Conservation (phyloP, 768 basidiomycete genomes). For the Phanerochaete carnosa region DNA sequence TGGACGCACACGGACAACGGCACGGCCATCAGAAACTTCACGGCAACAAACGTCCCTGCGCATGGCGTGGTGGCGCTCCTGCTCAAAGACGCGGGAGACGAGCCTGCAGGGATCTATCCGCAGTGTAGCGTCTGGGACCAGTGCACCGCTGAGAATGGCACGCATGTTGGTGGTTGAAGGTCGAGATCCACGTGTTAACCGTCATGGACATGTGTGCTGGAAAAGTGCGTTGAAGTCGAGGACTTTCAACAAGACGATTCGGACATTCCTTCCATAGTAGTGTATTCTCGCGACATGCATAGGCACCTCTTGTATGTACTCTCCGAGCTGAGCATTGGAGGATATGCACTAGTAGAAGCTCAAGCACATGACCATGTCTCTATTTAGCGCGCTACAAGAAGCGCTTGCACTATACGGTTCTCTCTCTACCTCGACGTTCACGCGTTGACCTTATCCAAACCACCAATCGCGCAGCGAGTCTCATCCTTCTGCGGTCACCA, state of each 20-base stretch:
- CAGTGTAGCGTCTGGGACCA: slow-evolving; percentile 54
- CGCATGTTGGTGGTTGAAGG: slow-evolving; percentile 19
- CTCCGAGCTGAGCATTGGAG: too few species aligned
- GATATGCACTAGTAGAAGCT: too few species aligned
- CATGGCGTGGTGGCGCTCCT: slow-evolving; percentile 71
- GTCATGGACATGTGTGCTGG: background rate
- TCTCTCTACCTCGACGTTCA: background rate
- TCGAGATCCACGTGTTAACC: background rate
- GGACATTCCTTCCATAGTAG: too few species aligned
- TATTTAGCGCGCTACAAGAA: background rate
- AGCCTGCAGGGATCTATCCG: slow-evolving; percentile 55
- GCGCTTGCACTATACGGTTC: background rate
- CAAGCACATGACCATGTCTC: background rate
- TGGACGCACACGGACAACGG: slow-evolving; percentile 74
- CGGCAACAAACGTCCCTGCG: slow-evolving; percentile 53
- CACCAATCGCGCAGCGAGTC: background rate
- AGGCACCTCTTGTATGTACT: too few species aligned
- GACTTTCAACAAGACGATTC: too few species aligned
- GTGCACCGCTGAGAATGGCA: slow-evolving; percentile 62
- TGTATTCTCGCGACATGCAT: too few species aligned
- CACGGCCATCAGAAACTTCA: slow-evolving; percentile 59
- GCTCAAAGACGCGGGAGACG: slow-evolving; percentile 63
- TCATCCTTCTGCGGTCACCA: slow-evolving; percentile 17
- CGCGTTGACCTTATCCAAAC: background rate
- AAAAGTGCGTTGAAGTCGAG: too few species aligned